Evolutionary conservation across 2,329 filamentous ascomycete species (phyloP).

Genomic region (Xylaria sp.): DNA sequence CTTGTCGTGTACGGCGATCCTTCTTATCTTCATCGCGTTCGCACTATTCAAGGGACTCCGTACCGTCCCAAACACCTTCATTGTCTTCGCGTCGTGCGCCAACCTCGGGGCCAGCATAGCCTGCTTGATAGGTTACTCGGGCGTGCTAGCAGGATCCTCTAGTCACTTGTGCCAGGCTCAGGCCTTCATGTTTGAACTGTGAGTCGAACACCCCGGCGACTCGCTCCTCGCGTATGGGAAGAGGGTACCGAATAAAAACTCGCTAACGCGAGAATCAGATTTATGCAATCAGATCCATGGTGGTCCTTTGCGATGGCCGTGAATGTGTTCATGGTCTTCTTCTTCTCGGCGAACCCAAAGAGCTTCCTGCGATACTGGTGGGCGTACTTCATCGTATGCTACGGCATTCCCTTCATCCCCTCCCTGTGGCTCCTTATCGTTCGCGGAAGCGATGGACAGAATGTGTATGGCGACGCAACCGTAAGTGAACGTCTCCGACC

Average conservation of each 20-base stretch:
- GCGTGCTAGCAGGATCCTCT: slow-evolving; percentile 55
- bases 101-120: slow-evolving; percentile 64
- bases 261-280: slow-evolving; percentile 50
- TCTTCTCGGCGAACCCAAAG: slow-evolving; percentile 61
- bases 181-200: slow-evolving; percentile 68
- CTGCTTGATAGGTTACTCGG: slow-evolving; percentile 71
- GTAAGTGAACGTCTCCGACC: slow-evolving; percentile 41
- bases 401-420: slow-evolving; percentile 70
- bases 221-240: background rate
- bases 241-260: background rate
- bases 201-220: slow-evolving; percentile 39
- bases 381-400: slow-evolving; percentile 71
- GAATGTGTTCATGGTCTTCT: slow-evolving; percentile 75
- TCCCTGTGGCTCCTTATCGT: slow-evolving; percentile 67
- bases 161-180: slow-evolving; percentile 64
- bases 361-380: slow-evolving; percentile 74
- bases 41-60: slow-evolving; percentile 53
- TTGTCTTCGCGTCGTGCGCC: slow-evolving; percentile 62
- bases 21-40: slow-evolving; percentile 57
- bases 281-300: slow-evolving; percentile 75
- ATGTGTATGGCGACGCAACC: slow-evolving; percentile 60
- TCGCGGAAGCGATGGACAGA: slow-evolving; percentile 39
- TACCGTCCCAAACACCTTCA: slow-evolving; percentile 64
- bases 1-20: slow-evolving; percentile 54
- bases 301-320: slow-evolving; percentile 83